Evolutionary conservation across 768 basidiomycete genomes (phyloP), one percentile per base, ranked within the genome.

Genomic region (Neoboletus brunneissimus): DNA sequence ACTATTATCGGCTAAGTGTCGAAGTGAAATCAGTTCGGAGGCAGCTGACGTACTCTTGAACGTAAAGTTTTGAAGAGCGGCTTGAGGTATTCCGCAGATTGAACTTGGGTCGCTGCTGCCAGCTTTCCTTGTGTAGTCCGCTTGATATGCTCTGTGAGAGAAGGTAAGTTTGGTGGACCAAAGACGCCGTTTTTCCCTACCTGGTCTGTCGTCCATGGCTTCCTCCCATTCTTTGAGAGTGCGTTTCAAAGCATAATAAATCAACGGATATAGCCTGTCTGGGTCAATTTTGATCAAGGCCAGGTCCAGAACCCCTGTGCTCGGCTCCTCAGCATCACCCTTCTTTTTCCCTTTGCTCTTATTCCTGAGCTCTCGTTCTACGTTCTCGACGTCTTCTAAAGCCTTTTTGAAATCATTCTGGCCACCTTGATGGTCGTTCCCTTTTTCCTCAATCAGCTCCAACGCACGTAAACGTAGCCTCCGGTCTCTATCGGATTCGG

Each of bases 171-270:
- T 34, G 53, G 23, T 18, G 29, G 27, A 47, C 27, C n/a, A 5
- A 37, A 22, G 20, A 27, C 11, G 3, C 13, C 3, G 11, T 34
- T 10, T 31, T 8, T 46, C 25, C 82, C 35, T 58, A 92, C 94
- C 94, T 64, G 94, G 94, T 66, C 97, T 81, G 58, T 92, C 90
- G 53, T 91, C 92, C 89, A 99, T 89, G 46, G 90, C 89, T 64
- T 94, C 88, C 61, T 87, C 95, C 97, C 97, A 99, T 67, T 99
- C 97, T 65, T 94, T 94, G 50, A 98, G 77, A 6, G 87, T 88
- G 59, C 88, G 81, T 78, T 98, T 98, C 55, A 98, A 76, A 2
- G 94, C 92, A 69, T 94, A 94, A 68, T 99, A 99, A 48, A 99
- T 98, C 64, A 98, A 78, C 0, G 97, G 97, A 68, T 99, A 98